Percentiles rank a stretch among this genome's conserved stretches.
These are phyloP conservation scores for Kwoniella mangroviensis DNA, from an alignment of 768 basidiomycete species.

Conservation along the genomic window DNA sequence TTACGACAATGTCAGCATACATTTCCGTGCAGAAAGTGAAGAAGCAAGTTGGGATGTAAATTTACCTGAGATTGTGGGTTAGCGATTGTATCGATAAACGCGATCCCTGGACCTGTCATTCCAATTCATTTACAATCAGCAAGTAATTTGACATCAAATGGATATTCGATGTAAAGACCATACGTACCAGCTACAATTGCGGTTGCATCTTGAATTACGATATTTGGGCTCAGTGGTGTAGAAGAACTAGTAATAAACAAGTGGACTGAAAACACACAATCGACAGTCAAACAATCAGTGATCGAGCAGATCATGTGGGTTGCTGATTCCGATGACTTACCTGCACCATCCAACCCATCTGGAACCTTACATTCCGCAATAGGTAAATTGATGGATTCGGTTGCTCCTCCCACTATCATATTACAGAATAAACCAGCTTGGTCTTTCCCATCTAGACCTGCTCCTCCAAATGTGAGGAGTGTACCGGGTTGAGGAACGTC, in stretches of 20 bases:
- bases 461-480: slow-evolving; percentile 21
- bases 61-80: slow-evolving; percentile 17
- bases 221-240: slow-evolving; percentile 29
- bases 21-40: neutral
- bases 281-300: neutral
- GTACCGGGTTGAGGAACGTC: slow-evolving; percentile 21
- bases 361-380: slow-evolving; percentile 37
- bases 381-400: slow-evolving; percentile 31
- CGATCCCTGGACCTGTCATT: slow-evolving; percentile 12
- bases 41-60: neutral
- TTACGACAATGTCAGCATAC: neutral
- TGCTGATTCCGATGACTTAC: slow-evolving; percentile 14
- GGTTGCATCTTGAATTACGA: slow-evolving; percentile 31
- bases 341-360: slow-evolving; percentile 27
- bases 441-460: slow-evolving; percentile 20
- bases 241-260: slow-evolving; percentile 28
- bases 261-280: slow-evolving; percentile 15
- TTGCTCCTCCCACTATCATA: slow-evolving; percentile 39
- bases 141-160: too few species aligned
- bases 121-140: too few species aligned
- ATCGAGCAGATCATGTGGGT: neutral
- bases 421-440: slow-evolving; percentile 35
- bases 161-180: too few species aligned
- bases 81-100: slow-evolving; percentile 22
- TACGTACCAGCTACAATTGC: slow-evolving; percentile 25